Evolutionary conservation across 164 flowering plant genomes (phyloP).

Genomic region (Liquidambar formosana): DNA sequence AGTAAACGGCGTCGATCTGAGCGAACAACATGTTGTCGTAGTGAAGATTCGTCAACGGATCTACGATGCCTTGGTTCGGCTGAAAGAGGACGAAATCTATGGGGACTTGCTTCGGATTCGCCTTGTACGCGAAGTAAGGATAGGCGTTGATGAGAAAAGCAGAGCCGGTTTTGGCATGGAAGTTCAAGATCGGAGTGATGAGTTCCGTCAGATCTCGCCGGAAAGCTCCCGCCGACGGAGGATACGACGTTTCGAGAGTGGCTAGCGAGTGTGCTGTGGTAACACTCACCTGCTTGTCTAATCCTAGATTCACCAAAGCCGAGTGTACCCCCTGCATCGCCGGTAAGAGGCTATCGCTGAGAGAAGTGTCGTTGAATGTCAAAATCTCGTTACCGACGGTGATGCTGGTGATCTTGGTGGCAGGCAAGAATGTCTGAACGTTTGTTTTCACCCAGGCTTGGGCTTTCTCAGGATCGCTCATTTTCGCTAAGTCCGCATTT

Average conservation of each 20-base stretch:
- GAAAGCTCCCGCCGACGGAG: slow-evolving; percentile 70
- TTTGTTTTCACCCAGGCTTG: slow-evolving; percentile 44
- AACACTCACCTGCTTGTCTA: slow-evolving; percentile 58
- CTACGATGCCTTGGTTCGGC: slow-evolving; percentile 44
- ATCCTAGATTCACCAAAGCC: slow-evolving; percentile 46
- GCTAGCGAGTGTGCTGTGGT: slow-evolving; percentile 73
- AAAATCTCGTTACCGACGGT: slow-evolving; percentile 69
- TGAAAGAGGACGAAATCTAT: slow-evolving; percentile 55
- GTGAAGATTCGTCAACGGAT: slow-evolving; percentile 39
- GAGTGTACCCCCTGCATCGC: slow-evolving; percentile 66
- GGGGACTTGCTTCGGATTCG: slow-evolving; percentile 40
- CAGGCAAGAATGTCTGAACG: slow-evolving; percentile 41
- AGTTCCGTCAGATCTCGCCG: slow-evolving; percentile 41
- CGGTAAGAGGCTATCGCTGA: slow-evolving; percentile 41
- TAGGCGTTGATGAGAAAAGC: slow-evolving; percentile 72
- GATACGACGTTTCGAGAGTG: slow-evolving; percentile 59
- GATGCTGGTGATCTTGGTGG: slow-evolving; percentile 54
- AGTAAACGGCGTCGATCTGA: slow-evolving; percentile 59
- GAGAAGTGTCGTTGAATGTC: slow-evolving; percentile 47
- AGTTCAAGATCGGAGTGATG: slow-evolving; percentile 40
- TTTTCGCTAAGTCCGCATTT: slow-evolving; percentile 43
- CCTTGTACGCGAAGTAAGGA: slow-evolving; percentile 78
- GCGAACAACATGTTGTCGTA: slow-evolving; percentile 74
- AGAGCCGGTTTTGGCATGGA: slow-evolving; percentile 50
- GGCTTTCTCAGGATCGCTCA: slow-evolving; percentile 47